Conservation (phyloP, 208 protist genomes). For the Trypanosoma conorhini region DNA sequence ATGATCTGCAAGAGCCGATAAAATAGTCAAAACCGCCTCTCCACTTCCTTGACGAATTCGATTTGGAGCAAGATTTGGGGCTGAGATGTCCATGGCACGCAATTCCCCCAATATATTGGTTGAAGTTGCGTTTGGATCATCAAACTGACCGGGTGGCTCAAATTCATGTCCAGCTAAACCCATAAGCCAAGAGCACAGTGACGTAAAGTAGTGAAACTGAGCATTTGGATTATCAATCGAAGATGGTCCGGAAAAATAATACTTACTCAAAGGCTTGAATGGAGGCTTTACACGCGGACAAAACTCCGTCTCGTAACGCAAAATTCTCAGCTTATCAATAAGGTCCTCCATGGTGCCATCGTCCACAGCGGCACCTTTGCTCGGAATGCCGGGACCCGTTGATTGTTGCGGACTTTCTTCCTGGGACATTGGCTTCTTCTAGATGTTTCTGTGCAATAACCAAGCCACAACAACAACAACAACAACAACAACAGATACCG, state of each 20-base stretch:
- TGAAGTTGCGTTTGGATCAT: slow-evolving; percentile 86
- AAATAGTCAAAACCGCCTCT: slow-evolving; percentile 72
- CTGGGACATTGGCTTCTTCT: slow-evolving; percentile 23
- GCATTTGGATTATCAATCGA: slow-evolving; percentile 86
- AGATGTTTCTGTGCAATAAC: slow-evolving; percentile 12
- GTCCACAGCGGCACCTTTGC: slow-evolving; percentile 33
- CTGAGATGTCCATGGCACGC: slow-evolving; percentile 68
- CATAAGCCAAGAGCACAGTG: slow-evolving; percentile 88
- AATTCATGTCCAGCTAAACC: slow-evolving; percentile 67
- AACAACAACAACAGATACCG: slow-evolving; percentile 14
- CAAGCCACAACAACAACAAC: slow-evolving; percentile 13
- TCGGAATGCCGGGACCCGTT: slow-evolving; percentile 18
- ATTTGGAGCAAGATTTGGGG: slow-evolving; percentile 78
- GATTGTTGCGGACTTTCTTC: slow-evolving; percentile 23
- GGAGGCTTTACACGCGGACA: slow-evolving; percentile 68
- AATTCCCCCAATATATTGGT: slow-evolving; percentile 86
- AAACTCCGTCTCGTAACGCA: slow-evolving; percentile 85
- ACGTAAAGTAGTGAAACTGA: slow-evolving; percentile 93
- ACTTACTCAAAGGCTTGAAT: slow-evolving; percentile 80
- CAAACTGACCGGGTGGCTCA: slow-evolving; percentile 84
- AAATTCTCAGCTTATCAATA: slow-evolving; percentile 82
- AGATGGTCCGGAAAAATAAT: slow-evolving; percentile 79
- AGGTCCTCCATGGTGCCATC: slow-evolving; percentile 85
- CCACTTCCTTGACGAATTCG: slow-evolving; percentile 85
- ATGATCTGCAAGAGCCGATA: slow-evolving; percentile 75